These are phyloP conservation scores for Wickerhamomyces xylosicus DNA, from an alignment of 805 yeast species.

Conservation along the genomic window DNA sequence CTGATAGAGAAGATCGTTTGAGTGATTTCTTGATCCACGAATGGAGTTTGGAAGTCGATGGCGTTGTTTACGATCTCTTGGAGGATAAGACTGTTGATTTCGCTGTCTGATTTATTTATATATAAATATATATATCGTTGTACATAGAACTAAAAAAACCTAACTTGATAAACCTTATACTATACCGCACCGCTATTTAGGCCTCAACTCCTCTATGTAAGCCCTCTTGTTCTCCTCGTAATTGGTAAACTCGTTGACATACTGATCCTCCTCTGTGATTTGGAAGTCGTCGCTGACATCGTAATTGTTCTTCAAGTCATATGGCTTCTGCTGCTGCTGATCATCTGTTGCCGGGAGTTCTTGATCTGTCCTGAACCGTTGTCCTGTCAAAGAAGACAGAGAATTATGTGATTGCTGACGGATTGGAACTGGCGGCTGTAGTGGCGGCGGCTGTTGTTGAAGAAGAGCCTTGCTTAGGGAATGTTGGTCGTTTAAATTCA, in stretches of 20 bases:
- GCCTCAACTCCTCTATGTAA: conserved; percentile 30
- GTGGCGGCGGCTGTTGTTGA: no score
- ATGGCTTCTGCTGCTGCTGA: conserved; percentile 4
- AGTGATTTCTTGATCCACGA: conserved; percentile 49
- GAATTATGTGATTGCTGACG: neutral
- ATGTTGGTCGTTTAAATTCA: no score
- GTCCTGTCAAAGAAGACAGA: no score
- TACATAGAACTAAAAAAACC: no score
- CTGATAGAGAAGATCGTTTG: conserved; percentile 52
- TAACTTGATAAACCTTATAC: conserved; percentile 2
- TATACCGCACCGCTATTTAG: no score
- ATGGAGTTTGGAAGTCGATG: conserved; percentile 48
- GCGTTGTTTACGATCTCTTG: conserved; percentile 35
- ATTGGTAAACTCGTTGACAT: conserved; percentile 36
- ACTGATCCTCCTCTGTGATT: conserved; percentile 33
- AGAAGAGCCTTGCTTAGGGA: no score
- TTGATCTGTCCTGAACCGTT: no score
- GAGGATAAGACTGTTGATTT: conserved; percentile 32
- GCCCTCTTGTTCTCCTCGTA: conserved; percentile 32
- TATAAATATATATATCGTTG: neutral
- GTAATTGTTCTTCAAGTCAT: conserved; percentile 24
- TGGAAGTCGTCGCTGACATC: conserved; percentile 20
- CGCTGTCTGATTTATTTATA: conserved; percentile 9
- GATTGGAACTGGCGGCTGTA: no score
- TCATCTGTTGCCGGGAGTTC: no score